phyloP scores from a whole-genome alignment of 2,329 filamentous ascomycete genomes.

The Spiromastix sp. region DNA sequence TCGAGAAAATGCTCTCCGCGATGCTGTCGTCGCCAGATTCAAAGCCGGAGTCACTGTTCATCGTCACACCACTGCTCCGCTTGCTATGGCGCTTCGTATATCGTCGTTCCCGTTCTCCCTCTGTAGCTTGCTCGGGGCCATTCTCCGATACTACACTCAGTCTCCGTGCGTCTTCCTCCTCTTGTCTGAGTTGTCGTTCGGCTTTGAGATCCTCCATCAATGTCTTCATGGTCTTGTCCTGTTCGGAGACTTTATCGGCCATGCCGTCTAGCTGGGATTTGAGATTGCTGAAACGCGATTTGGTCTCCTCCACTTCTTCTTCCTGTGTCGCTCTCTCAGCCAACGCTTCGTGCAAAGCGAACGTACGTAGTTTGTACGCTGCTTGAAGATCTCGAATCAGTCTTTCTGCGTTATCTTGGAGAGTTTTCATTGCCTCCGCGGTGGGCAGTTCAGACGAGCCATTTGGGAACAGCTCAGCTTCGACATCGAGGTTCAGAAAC shows the following conservation, averaged over 20 bases:
- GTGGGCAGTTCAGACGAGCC: conserved; percentile 38
- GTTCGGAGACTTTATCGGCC: conserved; percentile 44
- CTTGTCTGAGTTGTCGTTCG: conserved; percentile 30
- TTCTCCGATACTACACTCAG: conserved; percentile 23
- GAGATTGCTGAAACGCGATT: conserved; percentile 46
- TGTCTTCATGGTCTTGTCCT: conserved; percentile 46
- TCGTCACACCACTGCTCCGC: conserved; percentile 26
- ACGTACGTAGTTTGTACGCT: conserved; percentile 44
- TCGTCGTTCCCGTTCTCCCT: conserved; percentile 10
- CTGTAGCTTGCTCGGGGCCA: conserved; percentile 20
- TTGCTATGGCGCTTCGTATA: conserved; percentile 11
- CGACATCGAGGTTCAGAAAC: conserved; percentile 45
- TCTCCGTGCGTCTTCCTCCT: conserved; percentile 29
- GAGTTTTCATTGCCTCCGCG: conserved; percentile 45
- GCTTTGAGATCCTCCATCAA: conserved; percentile 39
- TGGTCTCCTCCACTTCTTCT: conserved; percentile 52
- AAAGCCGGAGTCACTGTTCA: conserved; percentile 47
- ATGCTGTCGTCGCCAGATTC: conserved; percentile 48
- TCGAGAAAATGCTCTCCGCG: conserved; percentile 38
- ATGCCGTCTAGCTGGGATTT: conserved; percentile 53
- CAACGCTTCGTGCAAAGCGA: conserved; percentile 40
- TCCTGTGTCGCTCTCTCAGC: conserved; percentile 47
- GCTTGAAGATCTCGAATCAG: conserved; percentile 45
- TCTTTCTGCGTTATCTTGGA: conserved; percentile 47
- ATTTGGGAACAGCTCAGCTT: conserved; percentile 43